Evolutionary conservation across 2,329 filamentous ascomycete genomes (phyloP).

Genomic region (Ceratocystis cacaofunesta): DNA sequence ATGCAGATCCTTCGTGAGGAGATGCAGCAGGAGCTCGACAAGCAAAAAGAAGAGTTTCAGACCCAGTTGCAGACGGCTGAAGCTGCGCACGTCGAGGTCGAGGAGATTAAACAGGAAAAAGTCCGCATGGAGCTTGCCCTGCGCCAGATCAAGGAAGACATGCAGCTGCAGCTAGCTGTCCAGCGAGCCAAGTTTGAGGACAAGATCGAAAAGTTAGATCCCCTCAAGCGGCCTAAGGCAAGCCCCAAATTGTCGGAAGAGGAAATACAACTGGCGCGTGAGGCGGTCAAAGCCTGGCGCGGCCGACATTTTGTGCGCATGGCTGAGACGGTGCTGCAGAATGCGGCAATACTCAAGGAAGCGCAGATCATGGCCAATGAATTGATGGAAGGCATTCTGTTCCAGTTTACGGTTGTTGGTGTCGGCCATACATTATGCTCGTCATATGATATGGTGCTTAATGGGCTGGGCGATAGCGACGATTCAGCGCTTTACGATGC

Average conservation of each 20-base stretch:
- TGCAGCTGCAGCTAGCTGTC: slow-evolving; percentile 68
- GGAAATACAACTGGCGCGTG: slow-evolving; percentile 56
- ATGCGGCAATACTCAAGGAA: slow-evolving; percentile 79
- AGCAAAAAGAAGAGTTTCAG: slow-evolving; percentile 69
- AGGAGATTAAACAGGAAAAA: slow-evolving; percentile 73
- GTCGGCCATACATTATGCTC: slow-evolving; percentile 77
- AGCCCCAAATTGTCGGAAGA: slow-evolving; percentile 52
- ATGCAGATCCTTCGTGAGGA: slow-evolving; percentile 63
- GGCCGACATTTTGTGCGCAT: slow-evolving; percentile 79
- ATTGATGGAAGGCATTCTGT: slow-evolving; percentile 80
- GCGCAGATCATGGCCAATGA: slow-evolving; percentile 97
- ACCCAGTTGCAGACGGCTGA: slow-evolving; percentile 63
- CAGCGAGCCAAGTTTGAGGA: slow-evolving; percentile 77
- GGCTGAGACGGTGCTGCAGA: slow-evolving; percentile 80
- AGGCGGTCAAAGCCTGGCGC: slow-evolving; percentile 60
- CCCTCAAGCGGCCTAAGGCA: slow-evolving; percentile 44
- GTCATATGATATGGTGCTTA: slow-evolving; percentile 91
- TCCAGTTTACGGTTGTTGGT: slow-evolving; percentile 89
- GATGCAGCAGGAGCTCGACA: slow-evolving; percentile 69
- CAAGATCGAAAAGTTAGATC: slow-evolving; percentile 63
- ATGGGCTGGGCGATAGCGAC: slow-evolving; percentile 73
- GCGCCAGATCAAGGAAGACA: slow-evolving; percentile 65
- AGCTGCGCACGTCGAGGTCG: slow-evolving; percentile 60
- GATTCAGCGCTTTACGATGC: slow-evolving; percentile 68
- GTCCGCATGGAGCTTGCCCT: slow-evolving; percentile 71